Percentiles rank a stretch among this genome's conserved stretches.
These are phyloP conservation scores for Chimonanthus praecox DNA, from an alignment of 164 flowering plant genomes.

Conservation along the genomic window DNA sequence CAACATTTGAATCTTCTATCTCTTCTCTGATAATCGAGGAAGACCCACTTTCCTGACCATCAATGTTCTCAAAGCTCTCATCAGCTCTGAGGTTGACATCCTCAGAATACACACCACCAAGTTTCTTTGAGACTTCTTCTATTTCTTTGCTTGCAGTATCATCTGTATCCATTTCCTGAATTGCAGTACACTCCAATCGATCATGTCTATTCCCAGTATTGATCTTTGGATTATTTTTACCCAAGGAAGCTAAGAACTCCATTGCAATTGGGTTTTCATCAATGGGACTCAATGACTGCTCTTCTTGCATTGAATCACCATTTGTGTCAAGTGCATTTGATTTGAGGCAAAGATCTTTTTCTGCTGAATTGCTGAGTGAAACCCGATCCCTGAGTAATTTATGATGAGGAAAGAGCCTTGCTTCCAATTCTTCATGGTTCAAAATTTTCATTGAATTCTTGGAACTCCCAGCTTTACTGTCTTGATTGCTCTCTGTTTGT, in stretches of 20 bases:
- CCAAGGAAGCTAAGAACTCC: constrained; percentile 65
- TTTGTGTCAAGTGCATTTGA: constrained; percentile 6
- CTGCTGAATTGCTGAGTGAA: constrained; percentile 25
- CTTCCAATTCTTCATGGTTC: constrained; percentile 67
- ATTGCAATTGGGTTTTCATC: constrained; percentile 59
- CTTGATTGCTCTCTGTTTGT: constrained; percentile 15
- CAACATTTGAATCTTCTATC: constrained; percentile 35
- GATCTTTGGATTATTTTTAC: constrained; percentile 21
- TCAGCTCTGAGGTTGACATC: constrained; percentile 46
- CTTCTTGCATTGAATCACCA: constrained; percentile 21
- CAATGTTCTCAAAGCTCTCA: constrained; percentile 72
- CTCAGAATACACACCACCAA: constrained; percentile 17
- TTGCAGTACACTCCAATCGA: constrained; percentile 24
- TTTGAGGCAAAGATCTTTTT: constrained; percentile 17
- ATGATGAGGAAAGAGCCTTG: constrained; percentile 82
- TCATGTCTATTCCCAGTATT: constrained; percentile 9
- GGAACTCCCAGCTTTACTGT: constrained; percentile 6
- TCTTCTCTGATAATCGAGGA: constrained; percentile 38
- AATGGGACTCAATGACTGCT: constrained; percentile 27
- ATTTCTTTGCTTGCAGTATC: constrained; percentile 17
- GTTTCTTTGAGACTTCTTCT: constrained; percentile 19
- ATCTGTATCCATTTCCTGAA: constrained; percentile 42
- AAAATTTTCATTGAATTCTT: constrained; percentile 39
- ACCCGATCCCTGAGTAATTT: constrained; percentile 56
- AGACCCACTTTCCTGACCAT: constrained; percentile 54